Conservation (phyloP, 2,329 filamentous ascomycete genomes). For the Basipetospora chlamydospora region DNA sequence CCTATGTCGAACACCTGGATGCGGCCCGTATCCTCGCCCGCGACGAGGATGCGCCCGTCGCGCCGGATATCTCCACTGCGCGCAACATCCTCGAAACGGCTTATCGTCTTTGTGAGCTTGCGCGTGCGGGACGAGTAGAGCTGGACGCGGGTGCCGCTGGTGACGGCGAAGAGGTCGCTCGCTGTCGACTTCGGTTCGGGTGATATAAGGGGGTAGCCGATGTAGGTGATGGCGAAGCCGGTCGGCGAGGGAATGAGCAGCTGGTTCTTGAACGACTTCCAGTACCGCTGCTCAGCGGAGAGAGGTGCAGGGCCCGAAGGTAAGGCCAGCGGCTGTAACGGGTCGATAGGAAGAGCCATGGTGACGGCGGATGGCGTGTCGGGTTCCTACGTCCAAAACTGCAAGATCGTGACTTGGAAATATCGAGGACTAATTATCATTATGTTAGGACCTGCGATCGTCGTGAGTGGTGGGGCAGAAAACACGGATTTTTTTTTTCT, state of each 20-base stretch:
- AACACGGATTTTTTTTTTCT: too few species aligned
- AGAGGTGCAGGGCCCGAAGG: slow-evolving; percentile 68
- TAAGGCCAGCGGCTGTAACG: slow-evolving; percentile 67
- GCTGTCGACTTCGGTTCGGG: slow-evolving; percentile 16
- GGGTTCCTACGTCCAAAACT: too few species aligned
- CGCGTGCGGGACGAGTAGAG: slow-evolving; percentile 86
- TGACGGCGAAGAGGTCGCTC: slow-evolving; percentile 75
- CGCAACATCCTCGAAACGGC: slow-evolving; percentile 81
- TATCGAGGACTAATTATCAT: too few species aligned
- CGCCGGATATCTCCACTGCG: slow-evolving; percentile 77
- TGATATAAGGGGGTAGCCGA: slow-evolving; percentile 43
- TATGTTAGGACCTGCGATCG: too few species aligned
- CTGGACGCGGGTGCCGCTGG: slow-evolving; percentile 85
- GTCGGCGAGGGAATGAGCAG: slow-evolving; percentile 82
- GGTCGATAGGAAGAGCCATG: slow-evolving; percentile 80
- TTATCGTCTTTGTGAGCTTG: slow-evolving; percentile 86
- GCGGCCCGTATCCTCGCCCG: slow-evolving; percentile 79
- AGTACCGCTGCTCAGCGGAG: slow-evolving; percentile 89
- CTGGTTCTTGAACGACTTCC: slow-evolving; percentile 87
- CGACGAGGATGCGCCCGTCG: slow-evolving; percentile 79
- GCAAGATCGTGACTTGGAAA: too few species aligned
- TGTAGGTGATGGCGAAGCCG: slow-evolving; percentile 78
- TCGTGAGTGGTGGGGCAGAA: too few species aligned
- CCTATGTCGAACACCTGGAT: slow-evolving; percentile 91
- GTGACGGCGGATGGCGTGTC: too few species aligned